Evolutionary conservation across 495 filamentous ascomycete species (phyloP), one percentile per base, ranked within the genome.

Genomic region (Podospora tetraspora): DNA sequence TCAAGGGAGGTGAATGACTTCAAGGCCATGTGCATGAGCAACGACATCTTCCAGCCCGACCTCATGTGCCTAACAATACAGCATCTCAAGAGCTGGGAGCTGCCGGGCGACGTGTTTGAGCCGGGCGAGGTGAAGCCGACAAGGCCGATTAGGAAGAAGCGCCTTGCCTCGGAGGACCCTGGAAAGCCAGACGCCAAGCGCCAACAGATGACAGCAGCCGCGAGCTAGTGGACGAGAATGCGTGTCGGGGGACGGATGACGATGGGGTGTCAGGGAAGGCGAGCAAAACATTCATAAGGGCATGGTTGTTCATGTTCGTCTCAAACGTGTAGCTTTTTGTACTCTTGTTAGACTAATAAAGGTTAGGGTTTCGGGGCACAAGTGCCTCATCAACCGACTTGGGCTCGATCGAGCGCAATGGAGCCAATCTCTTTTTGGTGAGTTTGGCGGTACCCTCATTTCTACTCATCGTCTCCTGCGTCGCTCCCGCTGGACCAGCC

Each of bases 401-500:
- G 57, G 57, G n/a, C 43, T 7, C 43, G 5, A 52, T 52, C 43
- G 37, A 52, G 43, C 37, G 37, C 43, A 52, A 52, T 7, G 8
- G 32, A 34, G 3, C 32, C 7, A 2, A 8, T 5, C 13, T 6
- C 5, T 43, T 8, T 52, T 43, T 52, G 19, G 43, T 52, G 43
- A 52, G 43, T 52, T 43, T 16, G 13, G n/a, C 6, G 24, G 23
- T 29, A 19, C 10, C 27, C 61, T 22, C 3, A 5, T 62, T 19
- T 23, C 62, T 59, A 78, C 16, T 84, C 90, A 69, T 94, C 93
- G 70, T 93, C 90, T 52, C 91, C 92, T 12, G 88, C 88, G 61
- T 96, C 93, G 61, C 87, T 91, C 65, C 89, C 93, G 78, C 91
- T 94, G 52, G 88, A 86, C 92, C 93, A 98, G 1, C 93, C 94